Conservation (phyloP, 1,284 basidiomycete genomes). For the Boletus smithii region DNA sequence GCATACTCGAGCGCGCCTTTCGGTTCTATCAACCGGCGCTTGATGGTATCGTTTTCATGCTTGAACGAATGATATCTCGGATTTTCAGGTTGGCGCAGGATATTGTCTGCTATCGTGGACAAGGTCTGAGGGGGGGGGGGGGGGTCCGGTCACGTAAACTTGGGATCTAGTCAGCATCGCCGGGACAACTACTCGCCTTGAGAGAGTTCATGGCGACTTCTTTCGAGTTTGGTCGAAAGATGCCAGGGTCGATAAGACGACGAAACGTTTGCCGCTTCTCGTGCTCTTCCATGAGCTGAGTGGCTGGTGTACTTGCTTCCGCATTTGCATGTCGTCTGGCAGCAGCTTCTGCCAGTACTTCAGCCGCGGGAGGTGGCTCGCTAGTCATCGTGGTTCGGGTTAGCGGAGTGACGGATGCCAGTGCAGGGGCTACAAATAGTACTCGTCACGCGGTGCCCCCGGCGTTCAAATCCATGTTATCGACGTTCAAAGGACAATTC, state of each 20-base stretch:
- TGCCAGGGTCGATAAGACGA: conserved; percentile 73
- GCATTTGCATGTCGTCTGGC: conserved; percentile 38
- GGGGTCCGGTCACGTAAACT: too few species aligned
- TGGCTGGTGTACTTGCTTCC: conserved; percentile 32
- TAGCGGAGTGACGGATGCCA: not conserved
- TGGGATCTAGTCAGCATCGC: too few species aligned
- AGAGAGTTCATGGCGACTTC: conserved; percentile 57
- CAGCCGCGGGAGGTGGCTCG: conserved; percentile 13
- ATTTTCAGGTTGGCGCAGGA: conserved; percentile 67
- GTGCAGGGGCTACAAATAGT: too few species aligned
- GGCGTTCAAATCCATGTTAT: too few species aligned
- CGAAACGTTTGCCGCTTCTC: conserved; percentile 68
- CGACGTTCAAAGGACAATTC: too few species aligned
- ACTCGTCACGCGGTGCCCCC: too few species aligned
- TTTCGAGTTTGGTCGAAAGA: conserved; percentile 65
- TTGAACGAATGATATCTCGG: conserved; percentile 71
- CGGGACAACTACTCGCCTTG: conserved; percentile 43
- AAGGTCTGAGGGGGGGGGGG: conserved; percentile 52
- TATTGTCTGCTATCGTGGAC: conserved; percentile 66
- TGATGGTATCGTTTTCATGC: conserved; percentile 67
- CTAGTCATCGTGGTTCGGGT: conserved; percentile 15
- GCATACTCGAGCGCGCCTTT: conserved; percentile 78
- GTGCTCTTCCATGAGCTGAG: conserved; percentile 51
- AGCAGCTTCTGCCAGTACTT: conserved; percentile 44
- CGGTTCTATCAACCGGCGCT: conserved; percentile 52